A percentile compares a stretch with the other conserved stretches of the same genome.
Conservation (phyloP, 164 flowering plant species). For the Macadamia tetraphylla region DNA sequence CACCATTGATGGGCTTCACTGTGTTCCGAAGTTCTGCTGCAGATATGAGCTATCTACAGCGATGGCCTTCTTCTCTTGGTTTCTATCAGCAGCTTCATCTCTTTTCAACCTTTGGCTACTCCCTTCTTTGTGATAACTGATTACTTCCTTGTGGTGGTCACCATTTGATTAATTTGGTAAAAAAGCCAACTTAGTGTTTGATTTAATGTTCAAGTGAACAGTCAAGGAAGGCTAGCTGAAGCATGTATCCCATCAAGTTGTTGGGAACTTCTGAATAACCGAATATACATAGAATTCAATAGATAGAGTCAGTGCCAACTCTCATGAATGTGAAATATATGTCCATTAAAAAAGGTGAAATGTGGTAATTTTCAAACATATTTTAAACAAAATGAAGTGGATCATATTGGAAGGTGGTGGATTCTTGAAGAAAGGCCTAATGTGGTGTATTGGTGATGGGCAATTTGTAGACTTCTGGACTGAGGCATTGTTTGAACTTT, state of each 20-base stretch:
- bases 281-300: neutral
- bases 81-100: constrained; percentile 45
- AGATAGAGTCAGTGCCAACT: too few relatives aligned
- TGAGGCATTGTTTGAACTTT: too few relatives aligned
- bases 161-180: neutral
- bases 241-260: neutral
- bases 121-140: constrained; percentile 34
- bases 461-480: too few relatives aligned
- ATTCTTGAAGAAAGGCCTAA: too few relatives aligned
- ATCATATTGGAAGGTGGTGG: too few relatives aligned
- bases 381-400: too few relatives aligned
- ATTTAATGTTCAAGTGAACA: neutral
- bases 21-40: constrained; percentile 45
- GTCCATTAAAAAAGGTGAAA: too few relatives aligned
- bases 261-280: neutral
- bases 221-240: neutral
- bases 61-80: constrained; percentile 77
- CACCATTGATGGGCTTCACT: constrained; percentile 25
- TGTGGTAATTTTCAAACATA: too few relatives aligned
- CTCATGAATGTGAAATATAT: too few relatives aligned
- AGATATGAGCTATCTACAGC: constrained; percentile 68
- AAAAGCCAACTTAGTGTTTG: neutral
- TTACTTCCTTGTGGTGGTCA: neutral
- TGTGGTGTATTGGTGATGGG: too few relatives aligned
- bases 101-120: constrained; percentile 71